Conservation (phyloP, 208 protist species). For the Trypanosoma theileri region DNA sequence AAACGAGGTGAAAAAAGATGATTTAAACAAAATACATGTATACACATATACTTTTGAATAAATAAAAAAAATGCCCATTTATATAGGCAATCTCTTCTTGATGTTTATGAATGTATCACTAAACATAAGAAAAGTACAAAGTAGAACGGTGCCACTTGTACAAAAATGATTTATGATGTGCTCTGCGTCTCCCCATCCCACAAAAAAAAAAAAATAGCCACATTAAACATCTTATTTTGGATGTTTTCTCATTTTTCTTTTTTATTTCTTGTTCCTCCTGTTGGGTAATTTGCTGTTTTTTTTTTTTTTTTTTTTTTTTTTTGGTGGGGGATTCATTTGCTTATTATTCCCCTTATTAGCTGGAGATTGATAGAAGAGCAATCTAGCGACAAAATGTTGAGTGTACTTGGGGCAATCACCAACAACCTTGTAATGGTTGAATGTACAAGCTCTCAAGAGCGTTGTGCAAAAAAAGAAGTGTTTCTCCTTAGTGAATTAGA, state of each 20-base stretch:
- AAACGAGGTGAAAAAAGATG: not conserved
- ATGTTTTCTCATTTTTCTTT: too few relatives aligned
- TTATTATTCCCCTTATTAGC: not conserved
- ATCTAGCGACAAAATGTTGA: slow-evolving; percentile 48
- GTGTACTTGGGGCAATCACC: slow-evolving; percentile 68
- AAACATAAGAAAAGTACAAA: too few relatives aligned
- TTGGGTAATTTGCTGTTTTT: not conserved
- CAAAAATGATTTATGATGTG: not conserved
- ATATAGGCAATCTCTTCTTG: not conserved
- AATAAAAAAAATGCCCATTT: not conserved
- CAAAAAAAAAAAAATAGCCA: too few relatives aligned
- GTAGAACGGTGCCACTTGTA: not conserved
- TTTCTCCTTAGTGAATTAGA: slow-evolving; percentile 87
- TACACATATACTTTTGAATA: not conserved
- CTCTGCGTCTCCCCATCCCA: too few relatives aligned
- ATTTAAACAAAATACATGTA: not conserved
- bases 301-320: not conserved
- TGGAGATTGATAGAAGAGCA: slow-evolving; percentile 11
- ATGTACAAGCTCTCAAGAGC: slow-evolving; percentile 70
- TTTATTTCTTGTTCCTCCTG: not conserved
- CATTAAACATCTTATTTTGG: too few relatives aligned
- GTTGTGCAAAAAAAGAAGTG: slow-evolving; percentile 39
- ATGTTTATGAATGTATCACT: too few relatives aligned
- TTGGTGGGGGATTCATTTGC: not conserved
- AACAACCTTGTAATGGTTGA: slow-evolving; percentile 81